Evolutionary conservation across 2,329 filamentous ascomycete genomes (phyloP), one percentile per base, ranked within the genome.

Genomic region (Neocucurbitaria cava): DNA sequence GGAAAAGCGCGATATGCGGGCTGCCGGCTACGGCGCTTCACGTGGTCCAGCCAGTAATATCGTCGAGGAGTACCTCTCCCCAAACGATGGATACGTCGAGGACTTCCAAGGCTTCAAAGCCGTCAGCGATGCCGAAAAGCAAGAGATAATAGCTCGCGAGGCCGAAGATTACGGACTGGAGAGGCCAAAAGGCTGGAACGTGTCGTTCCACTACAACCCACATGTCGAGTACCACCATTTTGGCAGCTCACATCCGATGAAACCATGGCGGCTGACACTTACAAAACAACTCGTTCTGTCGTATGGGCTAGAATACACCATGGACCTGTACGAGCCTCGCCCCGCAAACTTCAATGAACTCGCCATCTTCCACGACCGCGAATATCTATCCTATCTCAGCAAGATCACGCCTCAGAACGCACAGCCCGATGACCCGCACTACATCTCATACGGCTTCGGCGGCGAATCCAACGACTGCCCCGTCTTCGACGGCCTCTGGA

Each of bases 191-290:
- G 93, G 92, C 64, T 93, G 96, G 78, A 92, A 85, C 28, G 94
- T 99, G 42, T 97, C 94, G 9, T 98, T 93, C 78, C 95, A 99
- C 76, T 92, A 92, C 78, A 97, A 97, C 70, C 91, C 93, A 1
- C 88, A 91, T 56, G 96, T 98, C 74, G 95, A 99, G 79, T 90
- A 90, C 72, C 94, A 98, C 77, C 95, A 99, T 76, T 99, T 99
- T 75, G 95, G 95, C 62, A 89, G 91, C 78, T 93, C 91, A 9
- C 95, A 99, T 80, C 95, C 95, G 18, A 99, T 99, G 95, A 99
- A 99, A 76, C 95, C 95, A 54, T 98, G 95, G 94, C 91, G 95
- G 31, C 81, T 99, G 61, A 97, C 93, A 15, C 84, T 99, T 50
- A 96, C 95, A 52, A 98, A 99, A 76, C 92, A 95, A 68, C 85